Evolutionary conservation across 495 filamentous ascomycete species (phyloP).

Genomic region (Penicillium alfredii): DNA sequence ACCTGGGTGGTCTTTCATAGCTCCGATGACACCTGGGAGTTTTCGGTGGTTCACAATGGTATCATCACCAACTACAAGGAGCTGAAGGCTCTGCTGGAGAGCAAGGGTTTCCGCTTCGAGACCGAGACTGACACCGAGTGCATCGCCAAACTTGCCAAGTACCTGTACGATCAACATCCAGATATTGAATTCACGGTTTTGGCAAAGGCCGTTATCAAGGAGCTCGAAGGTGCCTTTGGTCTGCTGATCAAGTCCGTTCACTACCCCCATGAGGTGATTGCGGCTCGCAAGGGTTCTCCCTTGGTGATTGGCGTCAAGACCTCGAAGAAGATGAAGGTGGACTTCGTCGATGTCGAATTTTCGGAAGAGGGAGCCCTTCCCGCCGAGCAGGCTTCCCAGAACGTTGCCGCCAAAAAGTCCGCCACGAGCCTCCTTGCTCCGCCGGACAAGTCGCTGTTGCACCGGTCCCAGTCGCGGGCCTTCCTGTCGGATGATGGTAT

Average conservation of each 20-base stretch:
- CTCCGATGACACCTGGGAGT: constrained; percentile 86
- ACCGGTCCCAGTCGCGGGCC: constrained; percentile 94
- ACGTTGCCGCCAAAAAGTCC: constrained; percentile 90
- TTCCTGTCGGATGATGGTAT: constrained; percentile 97
- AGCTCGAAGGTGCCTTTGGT: constrained; percentile 96
- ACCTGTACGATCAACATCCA: constrained; percentile 93
- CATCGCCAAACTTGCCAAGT: constrained; percentile 98
- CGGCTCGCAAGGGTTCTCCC: constrained; percentile 94
- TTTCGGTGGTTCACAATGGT: constrained; percentile 96
- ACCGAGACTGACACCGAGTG: constrained; percentile 99
- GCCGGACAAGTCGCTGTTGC: constrained; percentile 93
- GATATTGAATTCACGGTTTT: constrained; percentile 92
- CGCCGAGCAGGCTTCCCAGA: constrained; percentile 92
- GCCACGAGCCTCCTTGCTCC: constrained; percentile 74
- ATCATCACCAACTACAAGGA: constrained; percentile 99
- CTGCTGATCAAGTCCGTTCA: constrained; percentile 96
- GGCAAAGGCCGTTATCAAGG: constrained; percentile 95
- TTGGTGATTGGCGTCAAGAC: constrained; percentile 94
- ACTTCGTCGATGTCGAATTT: constrained; percentile 98
- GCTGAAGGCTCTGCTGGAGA: constrained; percentile 83
- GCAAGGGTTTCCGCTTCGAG: constrained; percentile 97
- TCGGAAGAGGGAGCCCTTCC: constrained; percentile 80
- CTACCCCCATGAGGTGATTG: constrained; percentile 96
- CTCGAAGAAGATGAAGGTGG: constrained; percentile 98
- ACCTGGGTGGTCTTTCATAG: constrained; percentile 32